phyloP scores from a whole-genome alignment of 495 filamentous ascomycete species.

The Daldinia caldariorum region DNA sequence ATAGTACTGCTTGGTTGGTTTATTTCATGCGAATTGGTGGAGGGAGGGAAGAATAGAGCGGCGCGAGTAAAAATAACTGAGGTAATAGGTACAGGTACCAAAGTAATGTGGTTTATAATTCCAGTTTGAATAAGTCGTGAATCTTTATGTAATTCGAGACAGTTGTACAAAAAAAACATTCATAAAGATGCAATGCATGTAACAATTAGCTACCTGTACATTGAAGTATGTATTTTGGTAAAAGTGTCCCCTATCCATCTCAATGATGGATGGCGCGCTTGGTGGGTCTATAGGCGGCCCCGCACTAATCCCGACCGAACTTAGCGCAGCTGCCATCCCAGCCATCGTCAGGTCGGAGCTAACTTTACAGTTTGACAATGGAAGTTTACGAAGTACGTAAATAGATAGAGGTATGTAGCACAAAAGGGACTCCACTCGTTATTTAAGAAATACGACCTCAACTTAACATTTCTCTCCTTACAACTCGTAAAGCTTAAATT shows the following conservation, averaged over 20 bases:
- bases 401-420: background rate
- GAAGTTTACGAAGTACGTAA: background rate
- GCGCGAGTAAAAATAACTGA: background rate
- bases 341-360: background rate
- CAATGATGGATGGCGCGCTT: background rate
- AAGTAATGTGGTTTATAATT: background rate
- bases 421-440: background rate
- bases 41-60: too few species aligned
- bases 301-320: conserved; percentile 22
- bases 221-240: conserved; percentile 1
- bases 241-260: conserved; percentile 32
- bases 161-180: background rate
- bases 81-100: background rate
- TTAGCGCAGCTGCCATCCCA: background rate
- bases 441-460: background rate
- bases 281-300: conserved; percentile 2
- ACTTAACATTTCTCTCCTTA: too few species aligned
- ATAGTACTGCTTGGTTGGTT: conserved; percentile 58
- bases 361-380: too few species aligned
- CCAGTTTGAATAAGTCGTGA: background rate
- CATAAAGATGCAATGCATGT: background rate
- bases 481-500: background rate
- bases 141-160: background rate
- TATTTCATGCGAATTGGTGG: conserved; percentile 31
- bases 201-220: background rate